A percentile compares a stretch with the other conserved stretches of the same genome.
Evolutionary conservation across 768 basidiomycete species (phyloP).

Genomic region (Mycena galopus): DNA sequence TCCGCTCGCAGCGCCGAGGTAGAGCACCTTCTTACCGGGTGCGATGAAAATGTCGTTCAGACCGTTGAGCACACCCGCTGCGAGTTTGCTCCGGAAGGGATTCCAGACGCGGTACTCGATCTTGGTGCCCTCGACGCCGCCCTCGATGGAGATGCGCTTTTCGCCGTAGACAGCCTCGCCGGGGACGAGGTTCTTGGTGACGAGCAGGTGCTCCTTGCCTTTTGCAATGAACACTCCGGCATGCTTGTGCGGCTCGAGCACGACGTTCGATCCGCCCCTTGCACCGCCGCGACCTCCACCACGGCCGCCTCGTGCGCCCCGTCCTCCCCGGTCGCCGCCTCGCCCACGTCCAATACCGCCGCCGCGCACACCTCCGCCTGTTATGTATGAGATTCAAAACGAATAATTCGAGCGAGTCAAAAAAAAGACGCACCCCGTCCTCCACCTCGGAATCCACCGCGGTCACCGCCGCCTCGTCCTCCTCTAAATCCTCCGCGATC

Average conservation of each 20-base stretch:
- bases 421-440: conserved; percentile 45
- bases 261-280: conserved; percentile 86
- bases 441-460: conserved; percentile 50
- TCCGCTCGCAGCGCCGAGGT: conserved; percentile 97
- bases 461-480: conserved; percentile 52
- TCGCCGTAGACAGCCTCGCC: conserved; percentile 99
- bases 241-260: conserved; percentile 96
- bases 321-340: conserved; percentile 59
- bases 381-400: background rate
- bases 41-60: conserved; percentile 93
- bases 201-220: conserved; percentile 96
- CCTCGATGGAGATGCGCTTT: conserved; percentile 93
- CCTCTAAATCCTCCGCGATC: conserved; percentile 51
- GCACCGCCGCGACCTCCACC: conserved; percentile 79
- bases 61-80: conserved; percentile 96
- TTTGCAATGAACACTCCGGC: conserved; percentile 96
- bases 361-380: conserved; percentile 48
- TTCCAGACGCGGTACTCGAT: conserved; percentile 99
- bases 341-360: conserved; percentile 58
- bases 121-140: conserved; percentile 83
- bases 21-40: conserved; percentile 96
- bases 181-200: conserved; percentile 97
- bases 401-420: conserved; percentile 25
- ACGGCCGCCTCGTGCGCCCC: conserved; percentile 64
- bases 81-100: conserved; percentile 96